Evolutionary conservation across 2,329 filamentous ascomycete species (phyloP).

Genomic region (Colletotrichum gloeosporioides): DNA sequence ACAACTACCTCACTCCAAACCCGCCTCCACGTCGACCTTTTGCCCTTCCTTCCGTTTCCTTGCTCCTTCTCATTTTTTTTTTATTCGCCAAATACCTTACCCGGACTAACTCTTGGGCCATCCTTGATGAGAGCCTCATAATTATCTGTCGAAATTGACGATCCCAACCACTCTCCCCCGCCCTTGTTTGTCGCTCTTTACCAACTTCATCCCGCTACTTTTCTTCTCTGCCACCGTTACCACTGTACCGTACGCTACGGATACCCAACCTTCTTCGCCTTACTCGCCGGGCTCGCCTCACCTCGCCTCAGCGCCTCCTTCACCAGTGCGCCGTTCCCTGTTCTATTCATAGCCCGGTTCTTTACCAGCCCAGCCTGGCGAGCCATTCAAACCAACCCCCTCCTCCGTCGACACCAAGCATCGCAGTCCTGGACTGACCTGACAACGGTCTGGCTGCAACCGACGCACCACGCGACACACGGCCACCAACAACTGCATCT

Average conservation of each 20-base stretch:
- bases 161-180: not conserved
- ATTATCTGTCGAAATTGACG: not conserved
- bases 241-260: not conserved
- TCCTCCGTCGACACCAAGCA: slow-evolving; percentile 7
- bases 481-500: not conserved
- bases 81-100: not conserved
- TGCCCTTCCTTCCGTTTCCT: not conserved
- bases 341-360: slow-evolving; percentile 19
- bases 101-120: not conserved
- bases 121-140: not conserved
- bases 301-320: not conserved
- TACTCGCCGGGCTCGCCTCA: not conserved
- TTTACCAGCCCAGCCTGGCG: slow-evolving; percentile 11
- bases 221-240: not conserved
- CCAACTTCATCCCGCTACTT: not conserved
- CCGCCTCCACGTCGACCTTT: not conserved
- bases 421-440: not conserved
- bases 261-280: not conserved
- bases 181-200: not conserved
- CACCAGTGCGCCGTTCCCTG: slow-evolving; percentile 9
- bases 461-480: not conserved
- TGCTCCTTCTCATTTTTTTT: not conserved
- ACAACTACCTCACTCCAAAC: not conserved
- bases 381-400: slow-evolving; percentile 10
- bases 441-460: not conserved